Conservation (phyloP, 257 asterid genomes). For the Solanum corneliomulleri region DNA sequence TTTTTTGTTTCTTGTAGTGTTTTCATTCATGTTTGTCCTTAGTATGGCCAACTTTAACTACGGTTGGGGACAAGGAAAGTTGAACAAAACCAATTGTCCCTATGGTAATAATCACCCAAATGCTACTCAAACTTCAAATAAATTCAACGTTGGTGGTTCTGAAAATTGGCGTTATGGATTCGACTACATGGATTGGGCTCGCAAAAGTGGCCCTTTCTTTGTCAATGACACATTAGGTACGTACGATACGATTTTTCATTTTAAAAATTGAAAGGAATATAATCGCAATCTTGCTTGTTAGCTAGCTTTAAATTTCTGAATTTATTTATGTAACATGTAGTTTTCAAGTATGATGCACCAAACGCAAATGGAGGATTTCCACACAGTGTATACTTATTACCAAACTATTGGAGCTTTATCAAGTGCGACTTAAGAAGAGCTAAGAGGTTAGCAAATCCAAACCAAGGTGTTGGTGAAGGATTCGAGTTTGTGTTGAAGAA, state of each 20-base stretch:
- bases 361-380: slow-evolving; percentile 30
- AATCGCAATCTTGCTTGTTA: neutral
- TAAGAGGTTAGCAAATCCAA: slow-evolving; percentile 33
- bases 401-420: slow-evolving; percentile 39
- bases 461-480: slow-evolving; percentile 37
- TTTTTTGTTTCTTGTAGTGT: slow-evolving; percentile 1
- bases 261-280: too few species aligned
- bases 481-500: slow-evolving; percentile 50
- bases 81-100: slow-evolving; percentile 15
- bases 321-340: neutral
- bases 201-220: slow-evolving; percentile 44
- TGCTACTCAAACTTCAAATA: slow-evolving; percentile 19
- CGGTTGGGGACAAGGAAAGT: slow-evolving; percentile 14
- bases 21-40: neutral
- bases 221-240: slow-evolving; percentile 49
- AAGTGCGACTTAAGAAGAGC: slow-evolving; percentile 54
- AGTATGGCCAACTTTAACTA: slow-evolving; percentile 20
- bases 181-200: slow-evolving; percentile 63
- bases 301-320: neutral
- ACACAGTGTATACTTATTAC: slow-evolving; percentile 59
- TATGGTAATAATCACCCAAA: slow-evolving; percentile 14
- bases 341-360: slow-evolving; percentile 59
- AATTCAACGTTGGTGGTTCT: slow-evolving; percentile 41
- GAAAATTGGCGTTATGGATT: slow-evolving; percentile 58
- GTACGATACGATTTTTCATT: neutral